phyloP scores from a whole-genome alignment of 768 basidiomycete species.

The Boletus rubropictus region DNA sequence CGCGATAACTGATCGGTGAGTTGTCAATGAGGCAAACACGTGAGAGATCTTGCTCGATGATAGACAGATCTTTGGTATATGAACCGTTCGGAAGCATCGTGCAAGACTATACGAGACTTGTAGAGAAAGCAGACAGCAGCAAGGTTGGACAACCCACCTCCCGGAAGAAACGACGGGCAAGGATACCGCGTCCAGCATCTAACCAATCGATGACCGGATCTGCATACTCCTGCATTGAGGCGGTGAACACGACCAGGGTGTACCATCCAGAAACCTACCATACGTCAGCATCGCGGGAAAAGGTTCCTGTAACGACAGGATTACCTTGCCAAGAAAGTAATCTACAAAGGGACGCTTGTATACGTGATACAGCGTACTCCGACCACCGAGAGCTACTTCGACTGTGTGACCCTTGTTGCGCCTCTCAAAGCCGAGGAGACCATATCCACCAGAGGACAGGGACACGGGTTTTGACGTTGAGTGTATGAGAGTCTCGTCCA shows the following conservation, averaged over 20 bases:
- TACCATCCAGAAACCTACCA: slow-evolving; percentile 96
- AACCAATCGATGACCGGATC: slow-evolving; percentile 99
- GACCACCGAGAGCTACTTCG: slow-evolving; percentile 84
- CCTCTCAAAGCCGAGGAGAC: slow-evolving; percentile 56
- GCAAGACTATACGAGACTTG: slow-evolving; percentile 61
- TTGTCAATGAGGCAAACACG: slow-evolving; percentile 95
- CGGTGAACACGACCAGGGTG: slow-evolving; percentile 97
- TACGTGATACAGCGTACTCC: slow-evolving; percentile 92
- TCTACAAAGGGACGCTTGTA: slow-evolving; percentile 98
- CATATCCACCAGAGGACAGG: slow-evolving; percentile 43
- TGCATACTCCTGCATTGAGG: slow-evolving; percentile 98
- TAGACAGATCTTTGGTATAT: slow-evolving; percentile 87
- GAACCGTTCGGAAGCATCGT: slow-evolving; percentile 88
- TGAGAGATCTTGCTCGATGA: slow-evolving; percentile 87
- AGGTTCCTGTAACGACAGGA: slow-evolving; percentile 2
- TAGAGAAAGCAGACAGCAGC: background rate
- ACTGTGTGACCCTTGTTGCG: slow-evolving; percentile 78
- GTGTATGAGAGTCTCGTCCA: slow-evolving; percentile 98
- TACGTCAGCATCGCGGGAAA: slow-evolving; percentile 5
- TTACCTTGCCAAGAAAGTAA: slow-evolving; percentile 85
- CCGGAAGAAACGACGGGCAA: slow-evolving; percentile 84
- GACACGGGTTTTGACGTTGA: slow-evolving; percentile 81
- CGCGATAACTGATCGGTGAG: slow-evolving; percentile 85
- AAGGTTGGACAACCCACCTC: slow-evolving; percentile 52
- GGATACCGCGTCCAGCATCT: slow-evolving; percentile 88